phyloP scores from a whole-genome alignment of 495 filamentous ascomycete species.

The Hypoxylon crocopeplum region DNA sequence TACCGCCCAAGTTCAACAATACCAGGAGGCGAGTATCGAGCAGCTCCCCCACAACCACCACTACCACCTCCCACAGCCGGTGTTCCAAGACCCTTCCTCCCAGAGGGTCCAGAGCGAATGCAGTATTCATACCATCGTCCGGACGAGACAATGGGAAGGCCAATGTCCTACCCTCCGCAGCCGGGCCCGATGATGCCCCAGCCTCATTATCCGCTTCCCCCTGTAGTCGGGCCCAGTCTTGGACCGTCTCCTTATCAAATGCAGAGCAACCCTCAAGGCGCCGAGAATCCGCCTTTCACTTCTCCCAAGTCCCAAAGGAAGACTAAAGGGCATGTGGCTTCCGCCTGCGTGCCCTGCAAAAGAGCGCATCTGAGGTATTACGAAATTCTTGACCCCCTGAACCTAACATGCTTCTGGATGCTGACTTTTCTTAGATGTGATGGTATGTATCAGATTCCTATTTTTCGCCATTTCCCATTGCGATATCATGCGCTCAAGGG shows the following conservation, averaged over 20 bases:
- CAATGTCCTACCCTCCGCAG: slow-evolving; percentile 47
- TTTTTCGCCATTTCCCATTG: slow-evolving; percentile 20
- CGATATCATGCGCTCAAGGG: slow-evolving; percentile 5
- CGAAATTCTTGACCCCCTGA: slow-evolving; percentile 25
- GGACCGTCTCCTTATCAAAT: slow-evolving; percentile 46
- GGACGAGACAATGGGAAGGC: slow-evolving; percentile 45
- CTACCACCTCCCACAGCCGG: slow-evolving; percentile 40
- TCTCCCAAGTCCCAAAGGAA: slow-evolving; percentile 77
- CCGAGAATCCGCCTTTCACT: slow-evolving; percentile 47
- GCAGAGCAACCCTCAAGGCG: slow-evolving; percentile 39
- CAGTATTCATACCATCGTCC: slow-evolving; percentile 47
- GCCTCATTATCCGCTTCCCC: slow-evolving; percentile 45
- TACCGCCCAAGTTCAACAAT: slow-evolving; percentile 51
- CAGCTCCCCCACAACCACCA: slow-evolving; percentile 41
- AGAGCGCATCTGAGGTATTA: slow-evolving; percentile 82
- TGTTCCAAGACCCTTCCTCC: slow-evolving; percentile 40
- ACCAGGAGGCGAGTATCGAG: slow-evolving; percentile 51
- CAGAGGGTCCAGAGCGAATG: slow-evolving; percentile 48
- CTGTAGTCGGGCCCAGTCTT: slow-evolving; percentile 42
- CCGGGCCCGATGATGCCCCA: slow-evolving; percentile 40
- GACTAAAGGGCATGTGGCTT: slow-evolving; percentile 94
- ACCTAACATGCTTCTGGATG: slow-evolving; percentile 12
- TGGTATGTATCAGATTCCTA: slow-evolving; percentile 50
- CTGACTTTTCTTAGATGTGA: slow-evolving; percentile 52
- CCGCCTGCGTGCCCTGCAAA: slow-evolving; percentile 97